A percentile compares a stretch with the other conserved stretches of the same genome.
phyloP scores from a whole-genome alignment of 176 grass and related monocot genomes.

The Triticum monococcum region DNA sequence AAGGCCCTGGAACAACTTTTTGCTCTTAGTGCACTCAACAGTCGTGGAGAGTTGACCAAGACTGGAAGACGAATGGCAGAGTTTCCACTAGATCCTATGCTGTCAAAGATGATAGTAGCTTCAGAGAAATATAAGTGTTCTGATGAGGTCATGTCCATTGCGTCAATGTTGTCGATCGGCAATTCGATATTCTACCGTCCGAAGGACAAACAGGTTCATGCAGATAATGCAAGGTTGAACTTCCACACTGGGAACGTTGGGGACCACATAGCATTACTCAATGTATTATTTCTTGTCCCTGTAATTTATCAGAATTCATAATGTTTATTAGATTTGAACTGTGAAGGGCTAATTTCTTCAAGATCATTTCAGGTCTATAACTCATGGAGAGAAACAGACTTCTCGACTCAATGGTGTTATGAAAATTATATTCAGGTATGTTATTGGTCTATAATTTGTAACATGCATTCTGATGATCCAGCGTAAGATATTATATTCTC shows the following conservation, averaged over 20 bases:
- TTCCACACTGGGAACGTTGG: constrained; percentile 92
- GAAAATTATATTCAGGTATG: constrained; percentile 94
- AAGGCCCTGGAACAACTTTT: constrained; percentile 93
- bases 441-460: constrained; percentile 8
- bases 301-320: constrained; percentile 17
- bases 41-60: constrained; percentile 89
- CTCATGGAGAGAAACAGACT: constrained; percentile 90
- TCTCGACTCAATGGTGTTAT: constrained; percentile 93
- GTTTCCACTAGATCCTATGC: constrained; percentile 93
- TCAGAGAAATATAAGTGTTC: constrained; percentile 91
- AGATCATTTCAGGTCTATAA: constrained; percentile 70
- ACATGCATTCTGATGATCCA: neutral
- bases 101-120: constrained; percentile 90
- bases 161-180: constrained; percentile 80
- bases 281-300: constrained; percentile 45
- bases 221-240: constrained; percentile 87
- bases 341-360: constrained; percentile 31
- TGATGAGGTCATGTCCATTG: constrained; percentile 78
- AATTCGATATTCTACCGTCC: constrained; percentile 97
- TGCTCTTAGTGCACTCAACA: constrained; percentile 89
- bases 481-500: neutral
- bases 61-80: constrained; percentile 96
- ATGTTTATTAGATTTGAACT: neutral
- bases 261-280: constrained; percentile 89
- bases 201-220: constrained; percentile 96